Evolutionary conservation across 495 filamentous ascomycete genomes (phyloP).

Genomic region (Penicillium angulare): DNA sequence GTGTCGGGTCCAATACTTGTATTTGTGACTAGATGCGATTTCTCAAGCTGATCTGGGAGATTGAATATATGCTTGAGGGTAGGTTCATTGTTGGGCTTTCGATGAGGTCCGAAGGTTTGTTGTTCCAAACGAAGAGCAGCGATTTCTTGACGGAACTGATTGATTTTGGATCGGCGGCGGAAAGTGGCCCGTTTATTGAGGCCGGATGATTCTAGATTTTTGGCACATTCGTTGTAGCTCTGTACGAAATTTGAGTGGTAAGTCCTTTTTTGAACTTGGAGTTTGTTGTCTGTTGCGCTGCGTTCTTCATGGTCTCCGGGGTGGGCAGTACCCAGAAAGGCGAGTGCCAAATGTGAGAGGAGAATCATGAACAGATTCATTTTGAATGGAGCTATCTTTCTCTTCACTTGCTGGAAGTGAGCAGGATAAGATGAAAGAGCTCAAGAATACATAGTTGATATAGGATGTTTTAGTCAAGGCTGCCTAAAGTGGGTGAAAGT

Average conservation of each 20-base stretch:
- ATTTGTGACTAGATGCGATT: neutral
- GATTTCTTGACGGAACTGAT: neutral
- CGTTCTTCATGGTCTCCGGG: neutral
- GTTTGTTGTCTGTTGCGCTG: neutral
- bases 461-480: too few species aligned
- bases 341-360: too few species aligned
- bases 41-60: neutral
- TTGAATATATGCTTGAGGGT: neutral
- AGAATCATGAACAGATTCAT: too few species aligned
- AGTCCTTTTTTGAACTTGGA: neutral
- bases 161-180: neutral
- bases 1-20: conserved; percentile 6
- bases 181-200: neutral
- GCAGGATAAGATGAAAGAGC: too few species aligned
- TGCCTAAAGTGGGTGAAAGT: too few species aligned
- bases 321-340: neutral
- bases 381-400: too few species aligned
- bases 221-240: neutral
- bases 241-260: neutral
- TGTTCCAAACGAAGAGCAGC: neutral
- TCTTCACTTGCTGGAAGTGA: too few species aligned
- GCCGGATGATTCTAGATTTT: neutral
- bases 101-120: neutral
- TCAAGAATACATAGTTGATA: too few species aligned
- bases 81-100: neutral